Conservation (phyloP, 208 protist species). For the Acanthamoeba culbertsoni region DNA sequence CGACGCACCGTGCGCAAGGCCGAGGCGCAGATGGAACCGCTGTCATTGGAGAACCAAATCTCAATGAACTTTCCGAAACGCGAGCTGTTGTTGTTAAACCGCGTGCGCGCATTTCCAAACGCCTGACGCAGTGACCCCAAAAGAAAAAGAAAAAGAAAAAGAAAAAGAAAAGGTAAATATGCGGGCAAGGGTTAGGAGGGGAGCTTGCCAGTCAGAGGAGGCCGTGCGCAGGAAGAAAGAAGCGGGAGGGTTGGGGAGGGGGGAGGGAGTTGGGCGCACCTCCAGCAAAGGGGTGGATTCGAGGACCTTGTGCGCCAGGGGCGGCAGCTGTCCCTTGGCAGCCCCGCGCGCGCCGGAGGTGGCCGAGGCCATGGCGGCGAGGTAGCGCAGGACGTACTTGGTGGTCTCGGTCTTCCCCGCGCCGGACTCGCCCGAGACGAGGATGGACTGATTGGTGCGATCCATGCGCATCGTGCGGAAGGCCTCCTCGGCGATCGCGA, state of each 20-base stretch:
- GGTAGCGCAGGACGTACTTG: constrained; percentile 69
- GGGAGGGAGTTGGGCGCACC: background rate
- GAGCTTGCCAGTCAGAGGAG: background rate
- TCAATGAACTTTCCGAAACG: constrained; percentile 84
- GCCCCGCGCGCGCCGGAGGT: background rate
- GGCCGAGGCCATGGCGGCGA: constrained; percentile 40
- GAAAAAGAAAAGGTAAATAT: background rate
- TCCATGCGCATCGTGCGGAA: constrained; percentile 27
- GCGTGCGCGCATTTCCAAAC: constrained; percentile 80
- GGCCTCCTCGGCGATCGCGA: constrained; percentile 68
- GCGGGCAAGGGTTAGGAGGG: background rate
- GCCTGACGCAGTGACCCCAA: constrained; percentile 17
- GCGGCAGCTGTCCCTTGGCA: background rate
- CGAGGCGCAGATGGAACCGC: background rate
- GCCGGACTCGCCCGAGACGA: constrained; percentile 73
- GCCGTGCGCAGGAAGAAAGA: background rate
- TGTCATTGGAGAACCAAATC: constrained; percentile 60
- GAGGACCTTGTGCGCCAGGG: constrained; percentile 17
- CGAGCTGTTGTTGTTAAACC: constrained; percentile 81
- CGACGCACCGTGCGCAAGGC: background rate
- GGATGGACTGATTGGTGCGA: constrained; percentile 69
- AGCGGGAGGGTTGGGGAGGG: no score
- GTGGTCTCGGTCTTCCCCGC: constrained; percentile 74
- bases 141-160: background rate
- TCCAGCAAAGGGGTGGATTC: constrained; percentile 57